phyloP scores from a whole-genome alignment of 106 monocot genomes.

The Dioscorea dumetorum region DNA sequence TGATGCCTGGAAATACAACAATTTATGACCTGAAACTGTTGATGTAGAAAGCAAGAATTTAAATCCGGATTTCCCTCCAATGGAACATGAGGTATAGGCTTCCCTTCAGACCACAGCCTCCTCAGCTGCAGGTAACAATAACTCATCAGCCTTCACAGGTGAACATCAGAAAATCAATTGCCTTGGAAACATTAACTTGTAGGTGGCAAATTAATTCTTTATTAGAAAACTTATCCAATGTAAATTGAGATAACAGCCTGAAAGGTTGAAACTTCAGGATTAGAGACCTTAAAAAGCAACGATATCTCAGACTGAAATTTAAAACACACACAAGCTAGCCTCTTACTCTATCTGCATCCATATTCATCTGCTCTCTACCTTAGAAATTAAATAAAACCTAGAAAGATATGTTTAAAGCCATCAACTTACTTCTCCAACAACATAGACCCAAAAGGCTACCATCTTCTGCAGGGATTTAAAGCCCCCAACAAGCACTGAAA shows the following conservation, averaged over 20 bases:
- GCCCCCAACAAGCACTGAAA: constrained; percentile 49
- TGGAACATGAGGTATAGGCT: constrained; percentile 79
- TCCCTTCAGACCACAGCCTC: constrained; percentile 57
- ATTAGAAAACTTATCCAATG: no score
- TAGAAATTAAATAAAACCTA: background rate
- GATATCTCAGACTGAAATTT: background rate
- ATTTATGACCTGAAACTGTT: constrained; percentile 82
- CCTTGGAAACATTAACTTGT: background rate
- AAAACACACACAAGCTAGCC: background rate
- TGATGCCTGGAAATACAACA: constrained; percentile 80
- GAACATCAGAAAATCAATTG: no score
- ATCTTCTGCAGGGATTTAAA: constrained; percentile 64
- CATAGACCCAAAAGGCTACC: constrained; percentile 56
- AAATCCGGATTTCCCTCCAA: constrained; percentile 71
- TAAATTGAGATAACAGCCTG: background rate
- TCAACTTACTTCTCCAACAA: constrained; percentile 59
- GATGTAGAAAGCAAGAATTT: constrained; percentile 73
- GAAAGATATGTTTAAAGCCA: constrained; percentile 6
- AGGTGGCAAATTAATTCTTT: no score
- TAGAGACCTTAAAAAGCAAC: background rate
- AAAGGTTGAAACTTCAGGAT: background rate
- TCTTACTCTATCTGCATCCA: background rate
- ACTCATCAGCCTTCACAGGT: background rate
- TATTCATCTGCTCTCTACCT: no score
- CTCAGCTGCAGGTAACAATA: constrained; percentile 57